Base-by-base conservation (phyloP, 129 eudicot species). In the Flaveria trinervia region DNA sequence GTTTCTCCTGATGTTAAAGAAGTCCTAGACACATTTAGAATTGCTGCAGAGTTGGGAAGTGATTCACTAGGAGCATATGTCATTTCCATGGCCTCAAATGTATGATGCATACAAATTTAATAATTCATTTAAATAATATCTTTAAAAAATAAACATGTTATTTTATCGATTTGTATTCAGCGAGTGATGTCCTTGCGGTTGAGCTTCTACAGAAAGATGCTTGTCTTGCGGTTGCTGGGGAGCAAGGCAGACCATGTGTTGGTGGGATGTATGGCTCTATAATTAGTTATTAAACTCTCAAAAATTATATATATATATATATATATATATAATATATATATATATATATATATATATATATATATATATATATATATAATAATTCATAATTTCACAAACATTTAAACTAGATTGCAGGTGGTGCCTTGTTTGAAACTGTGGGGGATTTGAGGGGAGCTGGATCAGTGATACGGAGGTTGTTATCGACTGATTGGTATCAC, bases 51-150 rank as follows among this genome's bases (percentile, higher is more conserved):
- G 80, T 75, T 94, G 82, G 97, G 97, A 66, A 87, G 88, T 81
- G 98, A 94, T 80, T 94, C 97, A 41, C 82, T 94, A 54, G 98
- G 97, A 66, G 98, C 97, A 17, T 94, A 94, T 80, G 98, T 94
- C 74, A 94, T 90, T 77, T 94, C 98, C 70, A 94, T 94, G 97
- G 98, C 97, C 75, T 89, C 98, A 76, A 86, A 89, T 83, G 97
- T 91, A 91, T 77, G 86, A 30, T 70, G 45, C 45, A 64, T 28
- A 64, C 20, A 64, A 6, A 64, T 64, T 14, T 30, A 26, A 64
- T 4, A 14, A 6, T 7, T 64, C 4, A 10, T 22, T 57, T 57
- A 22, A 57, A 57, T 22, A 20, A 4, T 28, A 2, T 20, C 20
- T 57, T 2, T 8, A 8, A 9, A n/a, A 15, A n/a, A 15, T 13